Evolutionary conservation across 2,329 filamentous ascomycete genomes (phyloP).

Genomic region (Colletotrichum viniferum): DNA sequence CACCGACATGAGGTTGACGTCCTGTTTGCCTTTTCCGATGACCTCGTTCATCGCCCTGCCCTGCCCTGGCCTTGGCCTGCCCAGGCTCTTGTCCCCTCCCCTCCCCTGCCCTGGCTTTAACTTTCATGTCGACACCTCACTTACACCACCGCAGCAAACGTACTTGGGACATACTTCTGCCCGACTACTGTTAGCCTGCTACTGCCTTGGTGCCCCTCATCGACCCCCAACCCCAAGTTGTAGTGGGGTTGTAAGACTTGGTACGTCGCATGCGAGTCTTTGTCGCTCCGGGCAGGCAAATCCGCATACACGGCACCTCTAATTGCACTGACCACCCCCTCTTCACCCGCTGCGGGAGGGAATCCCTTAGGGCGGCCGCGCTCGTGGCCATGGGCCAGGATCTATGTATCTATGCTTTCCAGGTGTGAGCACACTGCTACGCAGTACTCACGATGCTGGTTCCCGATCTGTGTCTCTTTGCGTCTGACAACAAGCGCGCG

Average conservation of each 20-base stretch:
- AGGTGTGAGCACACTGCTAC: neutral
- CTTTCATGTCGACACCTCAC: neutral
- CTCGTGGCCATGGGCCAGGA: neutral
- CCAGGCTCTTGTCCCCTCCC: neutral
- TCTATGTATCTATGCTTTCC: neutral
- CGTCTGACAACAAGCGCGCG: neutral
- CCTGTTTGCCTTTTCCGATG: constrained; percentile 17
- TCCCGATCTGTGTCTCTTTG: neutral
- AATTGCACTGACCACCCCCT: constrained; percentile 8
- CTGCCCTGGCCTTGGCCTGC: neutral
- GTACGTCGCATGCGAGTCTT: neutral
- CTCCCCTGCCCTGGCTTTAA: neutral
- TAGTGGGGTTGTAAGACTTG: neutral
- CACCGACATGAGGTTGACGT: constrained; percentile 1
- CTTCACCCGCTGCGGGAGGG: neutral
- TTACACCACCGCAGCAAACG: neutral
- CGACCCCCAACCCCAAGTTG: neutral
- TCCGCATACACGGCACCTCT: neutral
- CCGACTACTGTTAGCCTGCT: neutral
- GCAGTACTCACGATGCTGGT: neutral
- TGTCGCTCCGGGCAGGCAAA: constrained; percentile 12
- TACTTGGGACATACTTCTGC: neutral
- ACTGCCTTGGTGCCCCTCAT: constrained; percentile 5
- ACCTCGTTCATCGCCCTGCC: neutral
- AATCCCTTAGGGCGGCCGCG: neutral